These are phyloP conservation scores for Hericium coralloides DNA, from an alignment of 768 basidiomycete species.

Conservation along the genomic window DNA sequence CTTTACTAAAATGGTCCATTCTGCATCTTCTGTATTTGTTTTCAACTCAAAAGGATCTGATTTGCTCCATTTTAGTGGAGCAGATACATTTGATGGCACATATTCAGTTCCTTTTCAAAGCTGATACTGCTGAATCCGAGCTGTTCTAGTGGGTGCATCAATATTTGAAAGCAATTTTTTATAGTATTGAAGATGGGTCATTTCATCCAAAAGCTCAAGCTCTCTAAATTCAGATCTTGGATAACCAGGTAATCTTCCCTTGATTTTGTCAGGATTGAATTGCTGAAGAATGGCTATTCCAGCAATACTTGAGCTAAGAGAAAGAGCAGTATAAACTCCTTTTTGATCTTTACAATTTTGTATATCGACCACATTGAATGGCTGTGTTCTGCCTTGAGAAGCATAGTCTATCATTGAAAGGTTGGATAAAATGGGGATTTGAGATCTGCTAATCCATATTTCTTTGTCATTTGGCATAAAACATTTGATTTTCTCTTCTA, in stretches of 20 bases:
- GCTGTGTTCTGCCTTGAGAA: constrained; percentile 16
- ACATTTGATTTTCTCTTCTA: neutral
- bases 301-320: constrained; percentile 5
- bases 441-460: constrained; percentile 2
- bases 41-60: neutral
- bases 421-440: constrained; percentile 11
- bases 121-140: neutral
- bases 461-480: constrained; percentile 2
- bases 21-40: neutral
- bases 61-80: neutral
- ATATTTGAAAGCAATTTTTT: neutral
- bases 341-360: constrained; percentile 6
- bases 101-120: neutral
- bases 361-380: constrained; percentile 12
- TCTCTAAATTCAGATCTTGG: constrained; percentile 14
- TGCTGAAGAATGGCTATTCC: constrained; percentile 13
- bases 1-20: neutral
- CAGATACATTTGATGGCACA: constrained; percentile 1
- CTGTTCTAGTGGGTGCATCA: neutral
- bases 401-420: constrained; percentile 19
- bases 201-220: constrained; percentile 9
- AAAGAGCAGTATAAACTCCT: constrained; percentile 17
- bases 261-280: constrained; percentile 6
- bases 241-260: constrained; percentile 4
- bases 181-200: constrained; percentile 1